A percentile compares a stretch with the other conserved stretches of the same genome.
Evolutionary conservation across 2,329 filamentous ascomycete species (phyloP).

Genomic region (Clarireedia hainanense): DNA sequence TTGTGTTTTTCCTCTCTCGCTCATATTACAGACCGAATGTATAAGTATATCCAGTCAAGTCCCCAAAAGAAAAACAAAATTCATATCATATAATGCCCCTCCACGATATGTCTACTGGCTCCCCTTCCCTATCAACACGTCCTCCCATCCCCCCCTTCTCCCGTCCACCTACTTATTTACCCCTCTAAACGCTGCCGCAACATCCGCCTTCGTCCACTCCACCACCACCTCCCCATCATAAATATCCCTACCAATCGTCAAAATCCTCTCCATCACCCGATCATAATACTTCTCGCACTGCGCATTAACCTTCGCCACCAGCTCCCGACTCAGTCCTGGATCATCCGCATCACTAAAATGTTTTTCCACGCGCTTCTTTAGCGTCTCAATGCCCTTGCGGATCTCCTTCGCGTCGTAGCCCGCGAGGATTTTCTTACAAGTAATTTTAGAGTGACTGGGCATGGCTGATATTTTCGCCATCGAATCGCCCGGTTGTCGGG

Average conservation of each 20-base stretch:
- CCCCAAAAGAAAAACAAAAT: background rate
- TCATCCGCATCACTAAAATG: slow-evolving; percentile 91
- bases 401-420: slow-evolving; percentile 79
- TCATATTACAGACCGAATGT: slow-evolving; percentile 12
- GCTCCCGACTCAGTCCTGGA: slow-evolving; percentile 41
- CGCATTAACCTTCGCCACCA: slow-evolving; percentile 49
- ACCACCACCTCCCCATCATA: slow-evolving; percentile 58
- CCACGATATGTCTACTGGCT: too few species aligned
- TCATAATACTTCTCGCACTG: slow-evolving; percentile 58
- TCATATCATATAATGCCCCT: background rate
- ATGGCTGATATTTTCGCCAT: slow-evolving; percentile 63
- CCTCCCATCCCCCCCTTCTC: too few species aligned
- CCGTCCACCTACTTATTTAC: slow-evolving; percentile 12
- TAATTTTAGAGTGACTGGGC: slow-evolving; percentile 71
- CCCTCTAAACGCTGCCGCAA: slow-evolving; percentile 48
- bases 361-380: slow-evolving; percentile 91
- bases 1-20: background rate
- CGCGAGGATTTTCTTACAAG: slow-evolving; percentile 80
- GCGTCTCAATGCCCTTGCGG: slow-evolving; percentile 78
- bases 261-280: slow-evolving; percentile 53
- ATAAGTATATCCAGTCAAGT: background rate
- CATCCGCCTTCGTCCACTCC: slow-evolving; percentile 58
- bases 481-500: slow-evolving; percentile 52
- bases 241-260: slow-evolving; percentile 51
- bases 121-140: too few species aligned